These are phyloP conservation scores for Spencermartinsiella ligniputridi DNA, from an alignment of 1,139 yeast genomes.

Conservation along the genomic window DNA sequence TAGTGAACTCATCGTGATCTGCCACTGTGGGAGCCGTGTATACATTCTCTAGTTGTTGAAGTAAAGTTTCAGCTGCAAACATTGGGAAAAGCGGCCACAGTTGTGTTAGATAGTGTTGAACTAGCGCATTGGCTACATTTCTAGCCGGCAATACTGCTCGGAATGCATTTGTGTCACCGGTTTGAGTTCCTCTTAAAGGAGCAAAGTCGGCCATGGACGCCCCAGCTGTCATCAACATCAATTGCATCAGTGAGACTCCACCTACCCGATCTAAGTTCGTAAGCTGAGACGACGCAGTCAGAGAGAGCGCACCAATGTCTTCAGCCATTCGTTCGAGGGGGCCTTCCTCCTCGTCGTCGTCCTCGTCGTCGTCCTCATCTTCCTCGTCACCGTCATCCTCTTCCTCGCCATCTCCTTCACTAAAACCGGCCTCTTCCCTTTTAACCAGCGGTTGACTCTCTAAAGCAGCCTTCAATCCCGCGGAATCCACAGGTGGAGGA, in stretches of 20 bases:
- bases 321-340: constrained; percentile 9
- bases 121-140: background rate
- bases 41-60: constrained; percentile 4
- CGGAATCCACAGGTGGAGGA: background rate
- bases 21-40: constrained; percentile 1
- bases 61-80: background rate
- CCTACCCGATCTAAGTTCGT: constrained; percentile 8
- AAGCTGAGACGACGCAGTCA: constrained; percentile 10
- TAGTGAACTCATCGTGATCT: constrained; percentile 8
- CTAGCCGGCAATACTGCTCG: background rate
- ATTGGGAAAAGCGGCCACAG: constrained; percentile 10
- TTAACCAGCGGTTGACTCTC: background rate
- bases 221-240: constrained; percentile 8
- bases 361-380: background rate
- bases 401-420: background rate
- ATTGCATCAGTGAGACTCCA: constrained; percentile 7
- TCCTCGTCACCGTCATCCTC: background rate
- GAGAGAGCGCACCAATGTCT: constrained; percentile 10
- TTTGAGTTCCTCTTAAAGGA: background rate
- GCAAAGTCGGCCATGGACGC: background rate
- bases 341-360: constrained; percentile 3
- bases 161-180: background rate
- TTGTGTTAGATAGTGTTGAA: constrained; percentile 5
- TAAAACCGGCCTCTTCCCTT: background rate
- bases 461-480: background rate